Evolutionary conservation across 2,329 filamentous ascomycete species (phyloP), one percentile per base, ranked within the genome.

Genomic region (Aspergillus luchuensis): DNA sequence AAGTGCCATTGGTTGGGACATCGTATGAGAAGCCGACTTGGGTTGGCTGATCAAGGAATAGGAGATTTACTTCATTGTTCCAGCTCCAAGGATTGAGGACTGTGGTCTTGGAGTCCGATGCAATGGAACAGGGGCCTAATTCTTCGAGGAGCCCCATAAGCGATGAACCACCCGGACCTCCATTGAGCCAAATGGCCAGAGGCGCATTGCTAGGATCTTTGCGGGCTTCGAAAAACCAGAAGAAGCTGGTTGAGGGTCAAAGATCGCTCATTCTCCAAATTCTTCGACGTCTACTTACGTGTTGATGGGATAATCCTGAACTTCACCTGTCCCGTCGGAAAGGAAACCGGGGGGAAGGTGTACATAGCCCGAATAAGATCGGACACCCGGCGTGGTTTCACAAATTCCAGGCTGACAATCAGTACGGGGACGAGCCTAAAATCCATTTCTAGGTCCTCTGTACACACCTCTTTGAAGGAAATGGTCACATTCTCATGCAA

Each of bases 91-190:
- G 39, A 39, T 55, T 55, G 6, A 43, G 38, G 2, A 55, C 43
- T 5, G 57, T 54, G 6, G 57, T 48, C 21, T 30, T 47, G 8
- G 30, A 36, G 28, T 59, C 50, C 4, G 61, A 51, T 13, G 66
- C 66, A 8, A 78, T 69, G 39, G 74, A 65, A 57, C 76, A 79
- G 21, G 76, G 76, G 1, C 83, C 83, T 6, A 76, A 71, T 64
- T 85, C 82, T 50, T 78, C 73, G 63, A 85, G 84, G 4, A 85
- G 70, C 3, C 82, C 82, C 45, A 83, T 75, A 79, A 85, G 81
- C 62, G 79, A 82, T 61, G 79, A 82, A 53, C 75, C 77, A 3
- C 83, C 83, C 2, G 83, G 83, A 5, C 83, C 83, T 28, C 83
- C 83, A 67, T 81, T 84, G 62, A 85, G 75, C 74, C 77, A 85